phyloP scores from a whole-genome alignment of 2,329 filamentous ascomycete genomes.

The Pseudogymnoascus sp. region DNA sequence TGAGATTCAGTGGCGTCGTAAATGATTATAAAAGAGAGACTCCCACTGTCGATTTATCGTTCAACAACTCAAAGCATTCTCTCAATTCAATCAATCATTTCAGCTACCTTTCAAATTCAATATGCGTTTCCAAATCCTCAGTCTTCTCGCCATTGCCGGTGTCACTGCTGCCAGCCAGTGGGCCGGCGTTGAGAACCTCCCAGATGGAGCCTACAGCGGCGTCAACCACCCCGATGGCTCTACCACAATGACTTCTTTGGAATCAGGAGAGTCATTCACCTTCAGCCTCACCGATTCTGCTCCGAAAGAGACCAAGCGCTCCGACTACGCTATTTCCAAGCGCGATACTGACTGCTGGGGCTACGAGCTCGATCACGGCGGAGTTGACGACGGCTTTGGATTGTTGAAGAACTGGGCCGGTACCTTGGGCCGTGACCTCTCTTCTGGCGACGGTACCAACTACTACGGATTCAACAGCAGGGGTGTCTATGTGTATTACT shows the following conservation, averaged over 20 bases:
- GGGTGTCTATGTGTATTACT: neutral
- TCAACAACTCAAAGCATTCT: neutral
- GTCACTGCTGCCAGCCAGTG: neutral
- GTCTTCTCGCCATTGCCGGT: neutral
- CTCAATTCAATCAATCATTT: neutral
- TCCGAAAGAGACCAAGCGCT: neutral
- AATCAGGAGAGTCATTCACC: neutral
- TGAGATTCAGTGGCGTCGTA: too few species aligned
- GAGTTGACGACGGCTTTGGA: neutral
- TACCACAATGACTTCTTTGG: neutral
- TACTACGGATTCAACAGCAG: neutral
- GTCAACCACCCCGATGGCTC: neutral
- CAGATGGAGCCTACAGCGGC: neutral
- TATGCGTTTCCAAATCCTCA: neutral
- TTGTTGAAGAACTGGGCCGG: neutral
- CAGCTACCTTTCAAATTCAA: neutral
- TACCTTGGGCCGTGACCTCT: neutral
- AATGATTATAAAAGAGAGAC: too few species aligned
- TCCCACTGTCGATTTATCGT: neutral
- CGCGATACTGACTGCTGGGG: neutral
- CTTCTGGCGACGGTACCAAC: neutral
- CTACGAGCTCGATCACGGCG: neutral
- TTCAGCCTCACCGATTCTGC: neutral
- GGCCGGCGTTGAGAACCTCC: neutral
- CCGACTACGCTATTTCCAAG: neutral